Conservation (phyloP, 2,329 filamentous ascomycete species). For the Colletotrichum sp. region DNA sequence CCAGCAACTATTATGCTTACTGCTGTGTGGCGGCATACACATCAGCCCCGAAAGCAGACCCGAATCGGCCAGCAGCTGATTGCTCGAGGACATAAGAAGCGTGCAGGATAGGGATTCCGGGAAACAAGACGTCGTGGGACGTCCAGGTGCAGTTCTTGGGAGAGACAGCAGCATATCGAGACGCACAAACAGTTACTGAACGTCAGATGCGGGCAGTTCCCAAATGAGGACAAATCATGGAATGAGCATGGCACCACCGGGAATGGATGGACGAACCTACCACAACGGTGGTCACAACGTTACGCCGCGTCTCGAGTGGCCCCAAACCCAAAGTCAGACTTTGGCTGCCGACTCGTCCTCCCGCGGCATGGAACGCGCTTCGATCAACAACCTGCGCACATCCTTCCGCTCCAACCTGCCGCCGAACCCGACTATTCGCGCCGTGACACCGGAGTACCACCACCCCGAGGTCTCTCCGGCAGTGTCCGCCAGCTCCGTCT, state of each 20-base stretch:
- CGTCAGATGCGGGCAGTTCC: constrained; percentile 14
- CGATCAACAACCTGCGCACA: constrained; percentile 38
- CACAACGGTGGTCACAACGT: constrained; percentile 41
- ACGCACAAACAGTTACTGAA: not conserved
- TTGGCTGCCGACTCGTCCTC: constrained; percentile 19
- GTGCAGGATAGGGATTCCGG: constrained; percentile 5
- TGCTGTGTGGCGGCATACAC: constrained; percentile 10
- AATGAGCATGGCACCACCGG: constrained; percentile 49
- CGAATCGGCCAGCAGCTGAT: not conserved
- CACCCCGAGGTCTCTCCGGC: constrained; percentile 9
- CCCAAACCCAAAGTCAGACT: constrained; percentile 29
- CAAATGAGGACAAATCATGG: constrained; percentile 46
- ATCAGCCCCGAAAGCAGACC: not conserved
- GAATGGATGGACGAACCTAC: constrained; percentile 49
- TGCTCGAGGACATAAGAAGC: not conserved
- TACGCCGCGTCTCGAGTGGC: constrained; percentile 38
- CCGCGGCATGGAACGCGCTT: constrained; percentile 36
- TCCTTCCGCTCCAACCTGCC: constrained; percentile 34
- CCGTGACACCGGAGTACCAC: constrained; percentile 67
- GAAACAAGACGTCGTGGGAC: constrained; percentile 14
- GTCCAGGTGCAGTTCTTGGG: not conserved
- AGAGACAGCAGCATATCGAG: not conserved
- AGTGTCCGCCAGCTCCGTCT: constrained; percentile 1
- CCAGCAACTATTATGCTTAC: constrained; percentile 11
- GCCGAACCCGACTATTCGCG: constrained; percentile 57